Evolutionary conservation across 1,284 basidiomycete genomes (phyloP), one percentile per base, ranked within the genome.

Genomic region (Leucoagaricus sp.): DNA sequence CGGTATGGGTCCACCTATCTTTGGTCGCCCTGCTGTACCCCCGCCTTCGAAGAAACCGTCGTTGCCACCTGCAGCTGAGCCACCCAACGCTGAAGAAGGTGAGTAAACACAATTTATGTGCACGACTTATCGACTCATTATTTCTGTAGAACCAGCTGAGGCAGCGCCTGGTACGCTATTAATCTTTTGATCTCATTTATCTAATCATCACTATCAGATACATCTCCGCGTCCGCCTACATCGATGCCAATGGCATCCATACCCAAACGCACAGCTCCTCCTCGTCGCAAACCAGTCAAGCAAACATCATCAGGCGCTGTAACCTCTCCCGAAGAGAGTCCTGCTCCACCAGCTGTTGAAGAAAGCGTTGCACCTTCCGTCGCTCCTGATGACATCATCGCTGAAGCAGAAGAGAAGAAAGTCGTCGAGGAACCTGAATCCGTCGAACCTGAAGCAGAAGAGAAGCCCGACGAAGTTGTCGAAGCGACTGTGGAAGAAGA

Each of bases 191-290:
- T 49, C 25, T 56, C 21, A 23, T 34, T 13, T 21, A 50, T 23
- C 34, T 26, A 23, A n/a, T 46, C 3, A 29, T 31, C 34, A 38
- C 23, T 21, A 21, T 7, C 26, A 53, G 52, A 53, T 28, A 21
- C 10, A 44, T 59, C 65, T 46, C 78, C 75, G 38, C 71, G 71
- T 19, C 78, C 84, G 2, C 60, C 60, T 6, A 58, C 65, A 6
- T 75, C 82, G 0, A 91, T 91, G 87, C 89, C 89, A n/a, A 73
- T 88, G 3, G 87, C 89, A 13, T 77, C 79, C n/a, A 85, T 69
- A 9, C 89, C 89, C 38, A 81, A 84, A 45, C 80, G 89, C 4
- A 78, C 85, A 15, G 86, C 74, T 3, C 89, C 87, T 44, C 89
- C 89, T 3, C 77, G 89, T 49, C 86, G 81, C 72, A 86, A 86